Base-by-base conservation (phyloP, 768 basidiomycete genomes). In the Leccinellum albellum region DNA sequence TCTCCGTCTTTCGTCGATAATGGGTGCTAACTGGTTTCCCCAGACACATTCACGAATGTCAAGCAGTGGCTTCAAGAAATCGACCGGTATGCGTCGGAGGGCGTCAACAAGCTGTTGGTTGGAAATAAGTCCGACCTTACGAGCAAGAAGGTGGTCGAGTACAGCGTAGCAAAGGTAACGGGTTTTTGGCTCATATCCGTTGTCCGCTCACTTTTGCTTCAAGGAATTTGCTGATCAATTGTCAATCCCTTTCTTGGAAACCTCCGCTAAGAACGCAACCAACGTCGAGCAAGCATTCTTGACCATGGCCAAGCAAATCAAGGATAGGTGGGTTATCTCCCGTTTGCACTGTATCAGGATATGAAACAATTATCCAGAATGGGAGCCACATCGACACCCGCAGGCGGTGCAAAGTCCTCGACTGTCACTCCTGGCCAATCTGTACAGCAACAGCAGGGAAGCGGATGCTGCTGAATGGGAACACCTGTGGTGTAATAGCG, bases 211-310 rank as follows among this genome's bases (percentile, higher is more conserved):
- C 40, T 52, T n/a, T 59, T 53, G 31, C 24, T 51, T 0, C 61
- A 96, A n/a, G 85, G 93, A 96, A 81, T 91, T 98, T 67, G 93
- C 97, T 26, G 94, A 98, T 70, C 94, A 98, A 71, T 80, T 98
- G 63, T 82, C 80, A 59, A 88, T 99, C 65, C 88, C 93, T 48
- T 98, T 97, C 87, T 78, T 99, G 70, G 97, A 99, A 80, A 99
- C 97, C 13, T 94, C 91, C n/a, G 97, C 97, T 33, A 98, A 98
- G 89, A 94, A 91, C 67, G 93, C 95, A 53, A 95, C 94, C 60
- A 97, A 97, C 66, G 97, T 99, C 58, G 97, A 99, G 74, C 94
- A 99, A 75, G 95, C 97, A 6, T 99, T 99, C 85, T 87, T 98
- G 80, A 95, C 94, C 29, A 92, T 99, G 84, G 95, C 97, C 4